Percentiles rank a stretch among this genome's conserved stretches.
Conservation (phyloP, 2,329 filamentous ascomycete species). For the Nigrograna mackinnonii region DNA sequence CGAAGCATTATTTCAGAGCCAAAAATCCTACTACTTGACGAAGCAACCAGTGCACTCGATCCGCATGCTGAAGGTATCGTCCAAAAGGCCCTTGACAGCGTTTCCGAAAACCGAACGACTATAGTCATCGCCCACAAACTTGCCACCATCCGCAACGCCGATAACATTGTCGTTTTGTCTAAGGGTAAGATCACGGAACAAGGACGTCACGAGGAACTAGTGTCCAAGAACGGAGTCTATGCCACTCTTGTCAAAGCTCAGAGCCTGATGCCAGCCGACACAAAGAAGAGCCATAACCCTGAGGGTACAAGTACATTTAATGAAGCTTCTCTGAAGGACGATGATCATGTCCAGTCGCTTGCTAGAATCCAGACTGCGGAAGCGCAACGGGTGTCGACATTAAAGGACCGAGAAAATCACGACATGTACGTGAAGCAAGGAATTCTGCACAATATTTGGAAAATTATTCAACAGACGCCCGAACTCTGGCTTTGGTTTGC, state of each 20-base stretch:
- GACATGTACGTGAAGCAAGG: neutral
- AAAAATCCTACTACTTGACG: slow-evolving; percentile 1
- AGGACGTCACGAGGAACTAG: neutral
- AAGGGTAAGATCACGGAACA: neutral
- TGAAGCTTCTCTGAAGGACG: no score
- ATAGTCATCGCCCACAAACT: slow-evolving; percentile 1
- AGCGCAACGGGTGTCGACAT: neutral
- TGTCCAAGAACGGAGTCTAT: neutral
- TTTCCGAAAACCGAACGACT: neutral
- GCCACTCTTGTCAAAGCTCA: neutral
- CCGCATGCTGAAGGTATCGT: neutral
- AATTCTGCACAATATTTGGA: neutral
- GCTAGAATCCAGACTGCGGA: neutral
- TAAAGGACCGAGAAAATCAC: neutral
- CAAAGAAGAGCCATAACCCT: no score
- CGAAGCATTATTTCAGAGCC: neutral
- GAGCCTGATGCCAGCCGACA: neutral
- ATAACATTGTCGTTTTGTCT: neutral
- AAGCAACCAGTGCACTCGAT: neutral
- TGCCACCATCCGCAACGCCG: neutral
- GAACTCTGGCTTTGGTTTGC: no score
- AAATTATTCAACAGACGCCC: neutral
- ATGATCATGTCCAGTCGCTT: no score
- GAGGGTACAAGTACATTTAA: no score
- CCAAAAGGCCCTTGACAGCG: neutral